Conservation (phyloP, 768 basidiomycete species). For the Lanmaoa pseudosensibilis region DNA sequence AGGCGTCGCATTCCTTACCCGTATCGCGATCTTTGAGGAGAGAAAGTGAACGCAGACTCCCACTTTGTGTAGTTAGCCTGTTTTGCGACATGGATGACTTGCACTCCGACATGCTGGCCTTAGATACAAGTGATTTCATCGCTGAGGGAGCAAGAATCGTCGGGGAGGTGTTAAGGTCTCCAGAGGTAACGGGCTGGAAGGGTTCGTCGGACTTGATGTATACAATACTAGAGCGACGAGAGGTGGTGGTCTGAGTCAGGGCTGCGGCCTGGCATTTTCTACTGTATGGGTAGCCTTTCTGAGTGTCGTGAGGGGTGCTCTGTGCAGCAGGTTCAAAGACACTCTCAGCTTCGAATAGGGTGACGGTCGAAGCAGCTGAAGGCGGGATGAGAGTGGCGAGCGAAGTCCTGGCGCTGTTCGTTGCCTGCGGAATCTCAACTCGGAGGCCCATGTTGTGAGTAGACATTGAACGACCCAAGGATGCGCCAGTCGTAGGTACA, state of each 20-base stretch:
- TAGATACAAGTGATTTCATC: conserved; percentile 55
- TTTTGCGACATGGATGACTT: conserved; percentile 25
- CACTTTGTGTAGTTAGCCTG: conserved; percentile 34
- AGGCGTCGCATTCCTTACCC: conserved; percentile 33
- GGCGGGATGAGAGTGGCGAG: conserved; percentile 44
- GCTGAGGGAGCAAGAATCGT: conserved; percentile 46
- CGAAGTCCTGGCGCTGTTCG: conserved; percentile 55
- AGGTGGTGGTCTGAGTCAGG: conserved; percentile 19
- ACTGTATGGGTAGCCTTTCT: conserved; percentile 22
- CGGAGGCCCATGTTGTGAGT: conserved; percentile 48
- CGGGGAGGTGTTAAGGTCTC: conserved; percentile 9
- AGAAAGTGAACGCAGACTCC: conserved; percentile 59
- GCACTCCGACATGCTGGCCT: conserved; percentile 48
- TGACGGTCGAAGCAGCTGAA: conserved; percentile 61
- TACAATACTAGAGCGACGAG: conserved; percentile 58
- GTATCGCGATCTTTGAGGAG: conserved; percentile 60
- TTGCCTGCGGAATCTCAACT: conserved; percentile 49
- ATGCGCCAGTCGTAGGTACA: conserved; percentile 14
- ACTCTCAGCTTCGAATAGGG: conserved; percentile 51
- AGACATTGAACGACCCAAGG: conserved; percentile 39
- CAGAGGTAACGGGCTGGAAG: background rate
- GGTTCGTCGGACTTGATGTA: conserved; percentile 63
- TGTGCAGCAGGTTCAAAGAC: conserved; percentile 39
- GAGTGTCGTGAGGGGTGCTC: conserved; percentile 61
- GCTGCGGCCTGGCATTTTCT: conserved; percentile 21